Conservation (phyloP, 2,329 filamentous ascomycete species). For the Aspergillus pseudoterreus region DNA sequence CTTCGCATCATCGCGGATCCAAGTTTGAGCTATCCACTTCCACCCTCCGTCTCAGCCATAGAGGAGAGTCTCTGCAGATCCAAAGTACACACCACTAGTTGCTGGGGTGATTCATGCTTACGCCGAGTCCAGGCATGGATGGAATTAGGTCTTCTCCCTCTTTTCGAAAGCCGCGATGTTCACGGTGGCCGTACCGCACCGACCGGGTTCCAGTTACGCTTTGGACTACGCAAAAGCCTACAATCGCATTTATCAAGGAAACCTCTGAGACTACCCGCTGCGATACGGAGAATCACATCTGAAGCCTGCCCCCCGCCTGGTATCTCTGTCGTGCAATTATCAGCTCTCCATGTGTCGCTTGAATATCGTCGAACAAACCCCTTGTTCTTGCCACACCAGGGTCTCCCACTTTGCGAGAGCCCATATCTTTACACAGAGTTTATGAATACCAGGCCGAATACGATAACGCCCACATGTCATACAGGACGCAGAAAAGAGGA, state of each 20-base stretch:
- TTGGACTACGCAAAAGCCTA: slow-evolving; percentile 19
- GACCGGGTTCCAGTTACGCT: slow-evolving; percentile 13
- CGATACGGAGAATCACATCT: not conserved
- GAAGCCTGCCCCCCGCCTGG: not conserved
- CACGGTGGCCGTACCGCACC: not conserved
- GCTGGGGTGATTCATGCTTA: not conserved
- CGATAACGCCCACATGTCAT: too few relatives aligned
- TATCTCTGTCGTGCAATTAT: not conserved
- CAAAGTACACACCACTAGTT: slow-evolving; percentile 15
- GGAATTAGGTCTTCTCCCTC: slow-evolving; percentile 24
- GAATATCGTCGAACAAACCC: not conserved
- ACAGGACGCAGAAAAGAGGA: too few relatives aligned
- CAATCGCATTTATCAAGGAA: not conserved
- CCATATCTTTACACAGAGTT: too few relatives aligned
- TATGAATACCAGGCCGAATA: too few relatives aligned
- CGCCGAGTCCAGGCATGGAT: slow-evolving; percentile 26
- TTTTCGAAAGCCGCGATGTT: slow-evolving; percentile 17
- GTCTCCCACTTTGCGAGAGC: too few relatives aligned
- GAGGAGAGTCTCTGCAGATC: slow-evolving; percentile 21
- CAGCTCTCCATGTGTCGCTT: not conserved
- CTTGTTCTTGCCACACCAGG: not conserved
- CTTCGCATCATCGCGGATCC: slow-evolving; percentile 17
- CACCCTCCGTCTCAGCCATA: slow-evolving; percentile 15
- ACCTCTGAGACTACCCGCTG: not conserved
- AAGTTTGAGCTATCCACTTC: not conserved